Base-by-base conservation (phyloP, 768 basidiomycete genomes). In the Lentinula edodes region DNA sequence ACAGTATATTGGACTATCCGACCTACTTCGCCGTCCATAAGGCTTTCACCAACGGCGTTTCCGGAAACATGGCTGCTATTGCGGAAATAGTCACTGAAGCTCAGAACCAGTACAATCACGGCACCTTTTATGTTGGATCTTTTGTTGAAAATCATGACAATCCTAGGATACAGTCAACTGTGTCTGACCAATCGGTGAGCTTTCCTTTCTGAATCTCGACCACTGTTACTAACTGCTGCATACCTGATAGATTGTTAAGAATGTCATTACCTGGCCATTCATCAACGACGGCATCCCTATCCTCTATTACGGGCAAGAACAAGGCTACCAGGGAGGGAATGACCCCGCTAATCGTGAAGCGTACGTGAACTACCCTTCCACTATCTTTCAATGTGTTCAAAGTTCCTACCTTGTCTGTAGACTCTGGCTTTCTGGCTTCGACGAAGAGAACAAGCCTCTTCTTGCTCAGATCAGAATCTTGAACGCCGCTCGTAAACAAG, bases 71-170 rank as follows among this genome's bases (percentile, higher is more conserved):
- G 66, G 73, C 75, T 28, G 68, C 66, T 2, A 58, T 76, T 8
- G 56, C 64, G 7, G 62, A 67, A 36, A 43, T 66, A 16, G 64
- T 68, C 32, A 61, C 63, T 38, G 74, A 77, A 58, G 73, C 80
- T 9, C 79, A 85, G 68, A 62, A 71, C 52, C 69, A 74, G 55
- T 82, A 80, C 70, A 72, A 79, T 65, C 76, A 70, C 48, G 69
- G 70, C 5, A 48, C 66, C 7, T 70, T 69, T 48, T 74, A 83
- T 13, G 65, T 70, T 18, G 88, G 88, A 7, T 84, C 85, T 59
- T 89, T 89, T 75, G 70, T 89, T 7, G 88, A 89, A 74, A 88
- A 89, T 66, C 86, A 88, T 63, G 87, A 89, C 66, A 68, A 86
- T 42, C 81, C 85, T 6, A 80, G 88, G 58, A 87, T 66, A 81